Evolutionary conservation across 2,329 filamentous ascomycete genomes (phyloP).

Genomic region (Alternaria gaisen): DNA sequence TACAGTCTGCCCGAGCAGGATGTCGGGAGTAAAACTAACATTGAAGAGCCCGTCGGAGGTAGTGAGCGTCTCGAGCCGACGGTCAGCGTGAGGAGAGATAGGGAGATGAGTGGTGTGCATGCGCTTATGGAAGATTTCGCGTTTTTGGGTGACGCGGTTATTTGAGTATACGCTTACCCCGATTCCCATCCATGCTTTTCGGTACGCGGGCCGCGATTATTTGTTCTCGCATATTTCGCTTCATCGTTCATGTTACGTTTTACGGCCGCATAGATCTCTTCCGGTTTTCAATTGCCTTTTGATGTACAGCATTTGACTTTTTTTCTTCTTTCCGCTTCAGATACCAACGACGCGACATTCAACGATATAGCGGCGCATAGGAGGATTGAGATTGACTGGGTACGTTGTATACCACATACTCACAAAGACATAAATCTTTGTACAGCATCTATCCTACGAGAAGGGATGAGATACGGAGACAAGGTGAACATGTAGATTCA

Average conservation of each 20-base stretch:
- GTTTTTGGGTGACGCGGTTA: conserved; percentile 44
- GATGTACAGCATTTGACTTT: conserved; percentile 7
- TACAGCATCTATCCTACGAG: not conserved
- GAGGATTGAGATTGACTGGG: not conserved
- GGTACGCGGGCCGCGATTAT: not conserved
- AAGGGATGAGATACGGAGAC: not conserved
- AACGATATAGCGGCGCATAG: conserved; percentile 4
- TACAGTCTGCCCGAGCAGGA: conserved; percentile 46
- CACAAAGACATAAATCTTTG: not conserved
- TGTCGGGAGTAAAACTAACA: conserved; percentile 35
- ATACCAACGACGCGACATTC: conserved; percentile 3
- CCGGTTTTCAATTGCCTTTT: not conserved
- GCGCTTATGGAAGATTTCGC: conserved; percentile 46
- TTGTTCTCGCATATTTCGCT: not conserved
- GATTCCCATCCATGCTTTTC: not conserved
- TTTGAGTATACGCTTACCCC: conserved; percentile 20
- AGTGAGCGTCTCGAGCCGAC: not conserved
- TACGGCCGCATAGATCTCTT: conserved; percentile 1
- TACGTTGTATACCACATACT: not conserved
- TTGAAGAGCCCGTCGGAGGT: conserved; percentile 25
- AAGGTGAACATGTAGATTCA: not conserved
- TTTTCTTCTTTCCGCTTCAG: not conserved
- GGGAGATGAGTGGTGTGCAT: conserved; percentile 34
- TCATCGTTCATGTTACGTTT: not conserved
- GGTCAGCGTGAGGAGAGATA: conserved; percentile 30